Percentiles rank a stretch among this genome's conserved stretches.
Conservation (phyloP, 1,139 yeast genomes). For the Wickerhamomyces sp. region DNA sequence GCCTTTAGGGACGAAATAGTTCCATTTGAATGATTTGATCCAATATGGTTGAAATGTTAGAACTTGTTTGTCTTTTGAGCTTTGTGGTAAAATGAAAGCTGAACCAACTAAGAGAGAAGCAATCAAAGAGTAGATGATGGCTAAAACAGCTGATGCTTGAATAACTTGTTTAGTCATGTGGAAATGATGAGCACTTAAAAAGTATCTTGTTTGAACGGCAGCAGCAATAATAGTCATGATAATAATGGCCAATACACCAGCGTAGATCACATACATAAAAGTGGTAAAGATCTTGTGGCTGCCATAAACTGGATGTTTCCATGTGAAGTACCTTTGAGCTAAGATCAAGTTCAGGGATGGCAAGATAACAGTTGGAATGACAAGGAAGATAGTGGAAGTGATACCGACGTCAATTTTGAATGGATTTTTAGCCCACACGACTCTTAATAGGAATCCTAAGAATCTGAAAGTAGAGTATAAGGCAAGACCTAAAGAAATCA, state of each 20-base stretch:
- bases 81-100: constrained; percentile 56
- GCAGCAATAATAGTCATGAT: constrained; percentile 68
- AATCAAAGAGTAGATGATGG: constrained; percentile 53
- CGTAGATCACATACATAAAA: constrained; percentile 49
- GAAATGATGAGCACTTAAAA: constrained; percentile 43
- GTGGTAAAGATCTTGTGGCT: constrained; percentile 48
- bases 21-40: constrained; percentile 62
- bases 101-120: constrained; percentile 48
- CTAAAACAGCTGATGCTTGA: constrained; percentile 53
- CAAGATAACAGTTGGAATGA: constrained; percentile 52
- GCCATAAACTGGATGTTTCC: constrained; percentile 82
- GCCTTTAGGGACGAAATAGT: constrained; percentile 49
- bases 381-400: constrained; percentile 54
- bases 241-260: constrained; percentile 51
- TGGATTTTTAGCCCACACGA: constrained; percentile 54
- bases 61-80: constrained; percentile 49
- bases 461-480: constrained; percentile 50
- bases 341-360: constrained; percentile 59
- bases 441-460: constrained; percentile 59
- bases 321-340: constrained; percentile 74
- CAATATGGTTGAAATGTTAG: constrained; percentile 73
- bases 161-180: constrained; percentile 52
- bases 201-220: constrained; percentile 57
- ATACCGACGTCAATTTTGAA: constrained; percentile 49
- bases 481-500: constrained; percentile 51